Conservation (phyloP, 768 basidiomycete genomes). For the Boletus vermiculosoides region DNA sequence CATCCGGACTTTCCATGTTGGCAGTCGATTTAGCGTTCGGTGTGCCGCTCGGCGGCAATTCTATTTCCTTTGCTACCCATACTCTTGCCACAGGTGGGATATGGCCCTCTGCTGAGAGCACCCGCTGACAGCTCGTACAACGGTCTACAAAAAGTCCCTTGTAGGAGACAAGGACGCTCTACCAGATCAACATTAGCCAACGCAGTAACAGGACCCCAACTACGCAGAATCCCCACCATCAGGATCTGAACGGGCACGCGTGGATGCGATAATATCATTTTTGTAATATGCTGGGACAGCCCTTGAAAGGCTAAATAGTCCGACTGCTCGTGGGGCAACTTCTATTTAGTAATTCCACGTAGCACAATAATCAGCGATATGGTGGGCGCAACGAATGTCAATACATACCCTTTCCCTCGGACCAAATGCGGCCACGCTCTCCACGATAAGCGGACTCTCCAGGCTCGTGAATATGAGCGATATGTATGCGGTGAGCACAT, state of each 20-base stretch:
- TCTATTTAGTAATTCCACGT: conserved; percentile 46
- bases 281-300: conserved; percentile 64
- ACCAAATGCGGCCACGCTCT: conserved; percentile 68
- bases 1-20: neutral
- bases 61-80: conserved; percentile 38
- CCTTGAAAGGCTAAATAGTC: conserved; percentile 62
- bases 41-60: neutral
- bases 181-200: neutral
- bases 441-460: conserved; percentile 47
- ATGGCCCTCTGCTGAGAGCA: conserved; percentile 68
- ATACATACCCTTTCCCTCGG: conserved; percentile 62
- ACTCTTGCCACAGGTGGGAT: conserved; percentile 67
- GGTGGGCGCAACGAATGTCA: neutral
- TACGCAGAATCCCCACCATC: conserved; percentile 37
- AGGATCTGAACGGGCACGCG: conserved; percentile 52
- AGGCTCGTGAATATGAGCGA: conserved; percentile 41
- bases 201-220: neutral
- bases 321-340: conserved; percentile 66
- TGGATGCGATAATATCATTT: conserved; percentile 55
- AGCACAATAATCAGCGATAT: neutral
- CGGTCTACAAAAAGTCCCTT: conserved; percentile 57
- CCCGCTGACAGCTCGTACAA: conserved; percentile 61
- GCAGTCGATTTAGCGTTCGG: too few relatives aligned
- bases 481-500: conserved; percentile 67
- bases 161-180: conserved; percentile 59